These are phyloP conservation scores for Boletus sp. DNA, from an alignment of 768 basidiomycete genomes.

Conservation along the genomic window DNA sequence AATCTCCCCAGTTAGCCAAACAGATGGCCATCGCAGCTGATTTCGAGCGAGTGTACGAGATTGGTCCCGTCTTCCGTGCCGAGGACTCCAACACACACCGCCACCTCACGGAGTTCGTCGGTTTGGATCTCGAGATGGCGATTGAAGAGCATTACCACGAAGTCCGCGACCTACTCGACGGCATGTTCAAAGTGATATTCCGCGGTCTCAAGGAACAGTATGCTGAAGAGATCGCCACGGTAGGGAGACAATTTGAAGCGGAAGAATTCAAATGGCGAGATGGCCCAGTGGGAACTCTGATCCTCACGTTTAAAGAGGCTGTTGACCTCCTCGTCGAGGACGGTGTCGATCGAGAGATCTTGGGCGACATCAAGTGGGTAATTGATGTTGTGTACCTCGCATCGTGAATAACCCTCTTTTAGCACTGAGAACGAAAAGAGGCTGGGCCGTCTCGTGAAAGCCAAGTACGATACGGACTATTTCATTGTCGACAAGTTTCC, in stretches of 20 bases:
- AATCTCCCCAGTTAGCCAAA: constrained; percentile 96
- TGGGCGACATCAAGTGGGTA: constrained; percentile 88
- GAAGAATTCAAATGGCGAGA: constrained; percentile 94
- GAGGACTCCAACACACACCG: constrained; percentile 97
- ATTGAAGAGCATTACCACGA: constrained; percentile 99
- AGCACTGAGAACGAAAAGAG: constrained; percentile 96
- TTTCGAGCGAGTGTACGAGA: constrained; percentile 97
- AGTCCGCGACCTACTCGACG: constrained; percentile 89
- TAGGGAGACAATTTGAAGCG: constrained; percentile 87
- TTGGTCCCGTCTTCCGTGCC: constrained; percentile 95
- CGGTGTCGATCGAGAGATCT: constrained; percentile 70
- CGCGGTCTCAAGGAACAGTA: constrained; percentile 73
- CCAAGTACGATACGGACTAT: constrained; percentile 96
- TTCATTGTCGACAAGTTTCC: constrained; percentile 99
- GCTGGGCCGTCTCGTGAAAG: constrained; percentile 85
- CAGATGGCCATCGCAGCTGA: constrained; percentile 99
- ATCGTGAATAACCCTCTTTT: constrained; percentile 7
- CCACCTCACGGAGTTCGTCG: constrained; percentile 97
- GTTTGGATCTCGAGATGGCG: constrained; percentile 98
- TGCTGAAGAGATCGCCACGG: constrained; percentile 75
- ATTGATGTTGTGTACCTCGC: neutral
- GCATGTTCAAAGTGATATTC: constrained; percentile 85
- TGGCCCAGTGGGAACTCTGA: constrained; percentile 66
- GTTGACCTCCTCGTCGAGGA: constrained; percentile 84
- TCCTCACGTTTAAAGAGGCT: constrained; percentile 84